phyloP scores from a whole-genome alignment of 805 yeast genomes.

The Starmerella etchellsii region DNA sequence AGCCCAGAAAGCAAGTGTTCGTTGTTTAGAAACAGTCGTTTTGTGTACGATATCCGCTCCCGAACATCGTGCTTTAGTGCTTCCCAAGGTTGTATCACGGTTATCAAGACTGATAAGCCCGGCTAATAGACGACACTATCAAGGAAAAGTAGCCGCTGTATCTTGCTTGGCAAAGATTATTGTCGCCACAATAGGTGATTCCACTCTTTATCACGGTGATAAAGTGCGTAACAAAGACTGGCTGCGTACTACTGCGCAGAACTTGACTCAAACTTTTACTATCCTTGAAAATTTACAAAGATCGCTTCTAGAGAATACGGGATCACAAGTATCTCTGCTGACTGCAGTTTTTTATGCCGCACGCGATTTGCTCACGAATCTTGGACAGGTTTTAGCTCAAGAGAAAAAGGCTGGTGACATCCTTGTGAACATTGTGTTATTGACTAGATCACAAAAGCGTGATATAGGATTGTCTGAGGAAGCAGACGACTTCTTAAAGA shows the following conservation, averaged over 20 bases:
- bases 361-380: background rate
- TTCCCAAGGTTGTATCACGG: slow-evolving; percentile 17
- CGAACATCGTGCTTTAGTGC: slow-evolving; percentile 13
- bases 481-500: slow-evolving; percentile 1
- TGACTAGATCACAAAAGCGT: slow-evolving; percentile 4
- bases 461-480: background rate
- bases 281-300: slow-evolving; percentile 2
- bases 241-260: slow-evolving; percentile 4
- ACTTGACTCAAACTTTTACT: slow-evolving; percentile 3
- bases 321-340: slow-evolving; percentile 6
- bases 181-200: slow-evolving; percentile 2
- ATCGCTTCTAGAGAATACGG: background rate
- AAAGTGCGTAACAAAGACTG: slow-evolving; percentile 8
- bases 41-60: slow-evolving; percentile 6
- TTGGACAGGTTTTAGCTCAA: background rate
- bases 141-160: slow-evolving; percentile 10
- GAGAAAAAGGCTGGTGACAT: background rate
- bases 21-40: slow-evolving; percentile 12
- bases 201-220: background rate
- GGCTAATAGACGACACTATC: slow-evolving; percentile 12
- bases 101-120: slow-evolving; percentile 12
- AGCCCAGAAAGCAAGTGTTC: slow-evolving; percentile 19
- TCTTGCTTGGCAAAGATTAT: slow-evolving; percentile 2
- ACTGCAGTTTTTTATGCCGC: slow-evolving; percentile 5
- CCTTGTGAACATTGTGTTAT: slow-evolving; percentile 7